phyloP scores from a whole-genome alignment of 2,329 filamentous ascomycete species.

The Fusarium sp. region DNA sequence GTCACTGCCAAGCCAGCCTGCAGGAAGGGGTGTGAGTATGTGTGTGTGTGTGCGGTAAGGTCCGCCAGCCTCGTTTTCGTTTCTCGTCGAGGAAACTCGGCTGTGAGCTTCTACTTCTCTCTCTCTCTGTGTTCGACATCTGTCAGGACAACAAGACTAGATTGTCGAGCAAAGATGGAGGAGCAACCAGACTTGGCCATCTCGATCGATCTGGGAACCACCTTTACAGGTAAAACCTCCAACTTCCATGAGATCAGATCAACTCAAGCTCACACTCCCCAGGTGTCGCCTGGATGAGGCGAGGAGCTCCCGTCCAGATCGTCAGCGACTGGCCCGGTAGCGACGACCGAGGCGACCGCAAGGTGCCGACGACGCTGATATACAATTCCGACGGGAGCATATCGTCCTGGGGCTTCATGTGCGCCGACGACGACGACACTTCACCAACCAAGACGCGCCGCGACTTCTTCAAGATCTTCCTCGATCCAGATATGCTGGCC shows the following conservation, averaged over 20 bases:
- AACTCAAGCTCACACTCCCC: neutral
- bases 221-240: constrained; percentile 59
- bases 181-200: constrained; percentile 52
- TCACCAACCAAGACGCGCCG: constrained; percentile 46
- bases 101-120: neutral
- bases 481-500: constrained; percentile 57
- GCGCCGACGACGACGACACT: constrained; percentile 56
- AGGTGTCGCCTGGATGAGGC: constrained; percentile 53
- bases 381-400: constrained; percentile 56
- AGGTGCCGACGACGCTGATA: constrained; percentile 63
- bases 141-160: neutral
- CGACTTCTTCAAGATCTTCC: constrained; percentile 67
- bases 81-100: neutral
- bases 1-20: neutral
- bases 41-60: neutral
- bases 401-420: constrained; percentile 65
- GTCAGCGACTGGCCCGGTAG: constrained; percentile 66
- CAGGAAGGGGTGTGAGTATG: neutral
- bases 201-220: constrained; percentile 58
- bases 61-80: neutral
- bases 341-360: constrained; percentile 63
- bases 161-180: constrained; percentile 21
- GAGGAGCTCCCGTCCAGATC: constrained; percentile 54
- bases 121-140: neutral
- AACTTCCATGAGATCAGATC: too few species aligned